Evolutionary conservation across 2,329 filamentous ascomycete species (phyloP).

Genomic region (Sclerotinia sclerotiorum): DNA sequence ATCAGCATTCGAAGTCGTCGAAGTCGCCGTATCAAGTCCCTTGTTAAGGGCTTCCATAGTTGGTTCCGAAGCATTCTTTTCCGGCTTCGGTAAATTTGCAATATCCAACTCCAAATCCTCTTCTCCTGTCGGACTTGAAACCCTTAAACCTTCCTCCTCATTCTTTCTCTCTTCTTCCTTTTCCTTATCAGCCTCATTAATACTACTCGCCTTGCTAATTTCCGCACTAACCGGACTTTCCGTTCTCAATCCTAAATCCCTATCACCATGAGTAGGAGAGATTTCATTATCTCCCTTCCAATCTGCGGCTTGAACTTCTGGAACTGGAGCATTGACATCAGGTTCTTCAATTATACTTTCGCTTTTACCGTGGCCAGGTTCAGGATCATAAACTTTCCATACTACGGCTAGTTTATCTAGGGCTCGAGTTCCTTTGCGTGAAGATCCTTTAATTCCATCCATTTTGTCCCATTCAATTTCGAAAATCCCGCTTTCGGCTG

Average conservation of each 20-base stretch:
- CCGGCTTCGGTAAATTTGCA: conserved; percentile 31
- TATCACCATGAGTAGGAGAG: conserved; percentile 48
- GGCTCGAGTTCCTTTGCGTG: conserved; percentile 75
- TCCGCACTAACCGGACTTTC: conserved; percentile 64
- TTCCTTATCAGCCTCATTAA: conserved; percentile 46
- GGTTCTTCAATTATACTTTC: conserved; percentile 62
- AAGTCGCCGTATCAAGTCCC: conserved; percentile 37
- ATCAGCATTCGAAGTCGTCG: conserved; percentile 33
- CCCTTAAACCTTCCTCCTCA: conserved; percentile 34
- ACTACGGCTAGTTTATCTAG: conserved; percentile 83
- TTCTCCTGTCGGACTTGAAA: conserved; percentile 35
- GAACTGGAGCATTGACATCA: conserved; percentile 63
- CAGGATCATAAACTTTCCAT: conserved; percentile 59
- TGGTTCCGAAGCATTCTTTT: conserved; percentile 29
- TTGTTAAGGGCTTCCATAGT: conserved; percentile 31
- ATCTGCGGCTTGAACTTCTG: conserved; percentile 65
- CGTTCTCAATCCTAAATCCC: conserved; percentile 66
- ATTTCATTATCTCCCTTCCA: conserved; percentile 64
- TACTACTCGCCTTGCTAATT: conserved; percentile 71
- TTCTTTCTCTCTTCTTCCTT: conserved; percentile 26
- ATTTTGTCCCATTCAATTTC: conserved; percentile 74
- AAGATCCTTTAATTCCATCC: conserved; percentile 93
- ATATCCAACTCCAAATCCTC: conserved; percentile 33
- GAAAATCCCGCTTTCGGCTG: conserved; percentile 69
- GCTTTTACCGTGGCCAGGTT: conserved; percentile 29